Evolutionary conservation across 2,329 filamentous ascomycete genomes (phyloP), one percentile per base, ranked within the genome.

Genomic region (Paraphaeosphaeria minitans): DNA sequence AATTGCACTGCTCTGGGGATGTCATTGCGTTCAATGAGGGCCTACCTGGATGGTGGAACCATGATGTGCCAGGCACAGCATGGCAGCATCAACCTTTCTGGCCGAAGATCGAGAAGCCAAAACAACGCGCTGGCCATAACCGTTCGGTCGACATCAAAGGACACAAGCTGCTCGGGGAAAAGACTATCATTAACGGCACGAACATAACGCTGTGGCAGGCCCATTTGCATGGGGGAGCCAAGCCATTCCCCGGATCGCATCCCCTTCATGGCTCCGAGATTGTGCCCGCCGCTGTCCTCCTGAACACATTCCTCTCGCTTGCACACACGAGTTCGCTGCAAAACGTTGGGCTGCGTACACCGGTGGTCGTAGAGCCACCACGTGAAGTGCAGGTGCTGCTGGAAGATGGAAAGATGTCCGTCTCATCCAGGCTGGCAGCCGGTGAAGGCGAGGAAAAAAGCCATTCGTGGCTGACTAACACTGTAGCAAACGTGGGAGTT

Each of bases 251-350:
- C 1, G 70, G 74, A 4, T 70, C 49, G 22, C 78, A 80, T 58
- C 77, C 71, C 4, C 64, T 81, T 1, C 68, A 75, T 47, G 78
- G 76, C 12, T 76, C 77, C 4, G 77, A 80, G 56, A 80, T 80
- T 47, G 65, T 80, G 3, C 79, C 79, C 1, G 78, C 77, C 9
- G 78, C 77, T 1, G 72, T 72, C 6, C 60, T 77, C n/a, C 55
- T 79, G 43, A 79, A 80, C 60, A 80, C 75, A 2, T 78, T 79
- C 53, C 47, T 74, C 14, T 64, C 75, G 29, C 75, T 69, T 0
- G 75, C 73, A 13, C 62, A 68, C 8, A 66, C 62, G 5, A 58
- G 46, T 8, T 52, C 57, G 2, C 59, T 80, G 2, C 60, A 57
- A 14, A 69, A 79, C 53, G 66, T 80, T 29, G 66, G 58, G 16